Percentiles rank a stretch among this genome's conserved stretches.
phyloP scores from a whole-genome alignment of 306 rosid species.

The Lathyrus tuberosus region DNA sequence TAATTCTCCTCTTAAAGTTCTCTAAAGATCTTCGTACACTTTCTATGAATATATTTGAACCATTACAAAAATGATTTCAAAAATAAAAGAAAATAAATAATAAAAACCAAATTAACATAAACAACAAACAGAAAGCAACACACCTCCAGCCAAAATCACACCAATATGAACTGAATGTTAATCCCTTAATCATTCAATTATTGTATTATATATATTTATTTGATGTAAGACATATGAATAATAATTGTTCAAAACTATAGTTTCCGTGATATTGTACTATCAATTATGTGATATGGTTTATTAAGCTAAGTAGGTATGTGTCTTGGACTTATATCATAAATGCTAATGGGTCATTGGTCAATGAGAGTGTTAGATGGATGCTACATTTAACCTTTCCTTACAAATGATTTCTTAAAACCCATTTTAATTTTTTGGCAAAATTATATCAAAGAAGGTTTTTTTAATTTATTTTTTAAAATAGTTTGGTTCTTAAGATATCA shows the following conservation, averaged over 20 bases:
- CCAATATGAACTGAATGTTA: background rate
- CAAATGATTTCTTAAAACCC: background rate
- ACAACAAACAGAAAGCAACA: too few relatives aligned
- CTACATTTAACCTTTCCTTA: background rate
- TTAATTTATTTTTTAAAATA: too few relatives aligned
- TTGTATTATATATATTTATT: background rate
- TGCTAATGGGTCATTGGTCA: constrained; percentile 4
- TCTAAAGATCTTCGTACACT: too few relatives aligned
- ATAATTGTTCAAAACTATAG: background rate
- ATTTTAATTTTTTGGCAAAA: background rate
- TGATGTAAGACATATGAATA: background rate
- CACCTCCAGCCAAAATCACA: too few relatives aligned
- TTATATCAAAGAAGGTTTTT: too few relatives aligned
- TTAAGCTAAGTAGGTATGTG: constrained; percentile 7
- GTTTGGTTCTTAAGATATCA: too few relatives aligned
- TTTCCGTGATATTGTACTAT: constrained; percentile 8
- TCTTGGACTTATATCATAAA: constrained; percentile 1
- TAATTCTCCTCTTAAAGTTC: too few relatives aligned
- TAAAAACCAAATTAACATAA: too few relatives aligned
- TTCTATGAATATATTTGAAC: too few relatives aligned
- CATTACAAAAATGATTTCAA: too few relatives aligned
- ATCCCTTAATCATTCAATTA: background rate
- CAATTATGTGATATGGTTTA: constrained; percentile 16
- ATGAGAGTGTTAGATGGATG: background rate
- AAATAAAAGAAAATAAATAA: too few relatives aligned